Evolutionary conservation across 2,329 filamentous ascomycete species (phyloP).

Genomic region (Aspergillus sp.): DNA sequence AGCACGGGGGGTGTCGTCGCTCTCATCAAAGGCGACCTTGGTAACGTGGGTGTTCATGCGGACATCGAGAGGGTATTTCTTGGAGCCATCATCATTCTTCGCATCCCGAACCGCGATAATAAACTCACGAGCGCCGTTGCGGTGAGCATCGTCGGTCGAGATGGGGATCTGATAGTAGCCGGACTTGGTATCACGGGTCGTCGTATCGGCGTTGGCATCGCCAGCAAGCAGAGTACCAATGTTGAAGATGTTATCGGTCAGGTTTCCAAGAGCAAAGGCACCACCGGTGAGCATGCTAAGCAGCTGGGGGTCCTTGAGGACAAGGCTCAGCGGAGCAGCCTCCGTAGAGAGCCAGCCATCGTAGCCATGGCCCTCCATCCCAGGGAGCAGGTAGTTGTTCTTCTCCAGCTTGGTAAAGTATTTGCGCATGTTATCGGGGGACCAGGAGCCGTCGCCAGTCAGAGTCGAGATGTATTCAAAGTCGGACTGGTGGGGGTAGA

Average conservation of each 20-base stretch:
- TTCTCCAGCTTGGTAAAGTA: constrained; percentile 58
- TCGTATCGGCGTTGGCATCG: constrained; percentile 53
- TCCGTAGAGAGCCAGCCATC: constrained; percentile 28
- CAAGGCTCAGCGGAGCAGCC: constrained; percentile 46
- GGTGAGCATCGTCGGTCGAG: constrained; percentile 35
- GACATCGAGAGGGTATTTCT: constrained; percentile 58
- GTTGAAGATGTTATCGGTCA: constrained; percentile 41
- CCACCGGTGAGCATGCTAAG: constrained; percentile 54
- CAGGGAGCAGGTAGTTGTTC: constrained; percentile 51
- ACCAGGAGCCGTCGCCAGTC: constrained; percentile 63
- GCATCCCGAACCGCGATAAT: constrained; percentile 32
- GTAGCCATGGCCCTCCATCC: constrained; percentile 45
- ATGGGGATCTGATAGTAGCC: constrained; percentile 61
- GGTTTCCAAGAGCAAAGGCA: constrained; percentile 53
- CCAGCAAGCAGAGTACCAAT: constrained; percentile 49
- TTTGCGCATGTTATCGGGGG: constrained; percentile 57
- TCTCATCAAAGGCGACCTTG: constrained; percentile 46
- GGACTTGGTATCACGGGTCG: constrained; percentile 47
- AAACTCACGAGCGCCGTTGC: constrained; percentile 43
- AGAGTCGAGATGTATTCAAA: constrained; percentile 58
- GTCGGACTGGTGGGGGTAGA: constrained; percentile 61
- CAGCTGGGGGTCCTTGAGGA: constrained; percentile 54
- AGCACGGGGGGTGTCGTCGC: constrained; percentile 39
- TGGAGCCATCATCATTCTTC: constrained; percentile 22
- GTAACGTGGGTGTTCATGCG: constrained; percentile 50